phyloP scores from a whole-genome alignment of 257 asterid species.

The Parsonsia alboflavescens region DNA sequence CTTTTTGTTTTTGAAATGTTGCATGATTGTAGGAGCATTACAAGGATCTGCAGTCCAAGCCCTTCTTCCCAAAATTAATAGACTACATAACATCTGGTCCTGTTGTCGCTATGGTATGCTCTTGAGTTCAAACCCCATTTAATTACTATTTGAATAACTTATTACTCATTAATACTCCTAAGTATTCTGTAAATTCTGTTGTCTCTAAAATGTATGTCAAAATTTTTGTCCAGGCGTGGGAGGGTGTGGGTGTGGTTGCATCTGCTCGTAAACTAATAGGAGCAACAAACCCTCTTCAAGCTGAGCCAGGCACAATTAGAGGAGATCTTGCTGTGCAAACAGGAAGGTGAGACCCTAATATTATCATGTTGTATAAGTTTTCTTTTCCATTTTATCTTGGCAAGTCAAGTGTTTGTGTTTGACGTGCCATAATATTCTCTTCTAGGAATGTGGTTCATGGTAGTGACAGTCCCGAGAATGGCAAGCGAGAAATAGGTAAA shows the following conservation, averaged over 20 bases:
- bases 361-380: not conserved
- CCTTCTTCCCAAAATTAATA: slow-evolving; percentile 84
- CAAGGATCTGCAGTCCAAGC: slow-evolving; percentile 71
- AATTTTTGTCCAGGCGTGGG: slow-evolving; percentile 64
- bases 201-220: not conserved
- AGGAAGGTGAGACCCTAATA: slow-evolving; percentile 58
- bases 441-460: slow-evolving; percentile 96
- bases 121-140: not conserved
- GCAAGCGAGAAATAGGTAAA: slow-evolving; percentile 81
- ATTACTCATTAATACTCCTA: not conserved
- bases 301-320: slow-evolving; percentile 94
- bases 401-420: slow-evolving; percentile 2
- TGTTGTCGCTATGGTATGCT: slow-evolving; percentile 83
- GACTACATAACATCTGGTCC: slow-evolving; percentile 88
- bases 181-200: not conserved
- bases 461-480: slow-evolving; percentile 92
- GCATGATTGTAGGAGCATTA: slow-evolving; percentile 66
- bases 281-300: slow-evolving; percentile 89
- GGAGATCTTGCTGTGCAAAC: slow-evolving; percentile 96
- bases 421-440: slow-evolving; percentile 8
- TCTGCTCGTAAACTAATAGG: slow-evolving; percentile 96
- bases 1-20: not conserved
- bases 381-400: slow-evolving; percentile 3
- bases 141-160: not conserved
- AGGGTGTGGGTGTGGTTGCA: slow-evolving; percentile 87